Conservation (phyloP, 2,329 filamentous ascomycete genomes). For the Fusarium setosum region DNA sequence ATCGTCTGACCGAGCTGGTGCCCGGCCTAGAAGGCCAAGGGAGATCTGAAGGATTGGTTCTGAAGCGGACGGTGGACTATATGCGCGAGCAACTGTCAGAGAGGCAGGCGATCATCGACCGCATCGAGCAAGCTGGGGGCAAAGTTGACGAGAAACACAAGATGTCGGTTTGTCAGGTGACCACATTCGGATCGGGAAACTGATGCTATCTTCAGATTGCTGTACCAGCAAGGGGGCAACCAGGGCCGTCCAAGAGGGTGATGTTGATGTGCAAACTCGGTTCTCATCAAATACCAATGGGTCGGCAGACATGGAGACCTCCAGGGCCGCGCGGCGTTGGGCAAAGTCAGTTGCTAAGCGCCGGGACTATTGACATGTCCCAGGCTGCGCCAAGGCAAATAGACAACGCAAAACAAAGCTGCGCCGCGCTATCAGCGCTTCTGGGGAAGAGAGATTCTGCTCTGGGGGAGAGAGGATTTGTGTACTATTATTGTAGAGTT, state of each 20-base stretch:
- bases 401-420: constrained; percentile 6
- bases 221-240: constrained; percentile 34
- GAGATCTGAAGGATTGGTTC: constrained; percentile 85
- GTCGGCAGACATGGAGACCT: not conserved
- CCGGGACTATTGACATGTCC: not conserved
- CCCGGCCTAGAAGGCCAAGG: constrained; percentile 86
- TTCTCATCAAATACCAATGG: not conserved
- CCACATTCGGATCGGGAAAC: not conserved
- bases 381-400: constrained; percentile 1
- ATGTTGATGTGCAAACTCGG: not conserved
- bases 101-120: constrained; percentile 66
- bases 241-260: constrained; percentile 30
- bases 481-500: constrained; percentile 8
- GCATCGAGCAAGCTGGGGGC: constrained; percentile 69
- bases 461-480: constrained; percentile 9
- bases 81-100: constrained; percentile 70
- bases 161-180: constrained; percentile 48
- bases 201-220: constrained; percentile 28
- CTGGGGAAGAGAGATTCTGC: constrained; percentile 1
- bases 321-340: not conserved
- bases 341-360: not conserved
- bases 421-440: constrained; percentile 11
- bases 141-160: constrained; percentile 61
- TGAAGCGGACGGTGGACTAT: constrained; percentile 76
- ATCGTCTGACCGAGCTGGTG: constrained; percentile 82